Percentiles rank a stretch among this genome's conserved stretches.
Evolutionary conservation across 176 grass and related monocot genomes (phyloP).

Genomic region (Oryza brachyantha): DNA sequence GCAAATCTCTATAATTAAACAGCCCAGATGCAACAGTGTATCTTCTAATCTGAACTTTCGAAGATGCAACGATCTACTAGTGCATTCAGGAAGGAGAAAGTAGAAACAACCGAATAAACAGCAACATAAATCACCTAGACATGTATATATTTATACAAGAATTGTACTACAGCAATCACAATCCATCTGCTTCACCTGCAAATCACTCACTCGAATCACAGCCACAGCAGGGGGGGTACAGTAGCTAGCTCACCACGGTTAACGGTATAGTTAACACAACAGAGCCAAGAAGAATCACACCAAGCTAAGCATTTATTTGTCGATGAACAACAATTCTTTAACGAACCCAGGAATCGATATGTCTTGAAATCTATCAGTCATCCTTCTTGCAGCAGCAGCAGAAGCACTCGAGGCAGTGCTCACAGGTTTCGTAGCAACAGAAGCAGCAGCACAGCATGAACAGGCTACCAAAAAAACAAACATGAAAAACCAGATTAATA

Average conservation of each 20-base stretch:
- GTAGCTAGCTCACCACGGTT: not conserved
- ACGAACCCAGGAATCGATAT: not conserved
- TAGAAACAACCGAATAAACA: not conserved
- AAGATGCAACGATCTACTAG: not conserved
- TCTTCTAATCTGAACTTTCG: not conserved
- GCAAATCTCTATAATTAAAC: no score
- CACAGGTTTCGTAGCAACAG: slow-evolving; percentile 63
- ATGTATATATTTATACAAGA: not conserved
- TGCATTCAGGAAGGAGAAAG: not conserved
- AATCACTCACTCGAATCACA: not conserved
- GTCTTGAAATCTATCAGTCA: slow-evolving; percentile 5
- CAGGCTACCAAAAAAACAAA: slow-evolving; percentile 24
- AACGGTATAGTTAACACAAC: slow-evolving; percentile 24
- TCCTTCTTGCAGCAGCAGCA: slow-evolving; percentile 62
- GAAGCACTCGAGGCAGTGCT: slow-evolving; percentile 55
- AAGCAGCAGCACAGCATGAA: slow-evolving; percentile 70
- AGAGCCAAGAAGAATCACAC: not conserved
- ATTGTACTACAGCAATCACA: slow-evolving; percentile 10
- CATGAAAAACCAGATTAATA: not conserved
- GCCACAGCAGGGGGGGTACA: not conserved
- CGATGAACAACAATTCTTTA: not conserved
- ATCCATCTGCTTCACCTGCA: not conserved
- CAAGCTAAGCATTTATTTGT: slow-evolving; percentile 6
- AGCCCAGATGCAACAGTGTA: no score
- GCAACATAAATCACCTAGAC: not conserved